Percentiles rank a stretch among this genome's conserved stretches.
Evolutionary conservation across 441 rosid species (phyloP).

Genomic region (Mallotus japonicus): DNA sequence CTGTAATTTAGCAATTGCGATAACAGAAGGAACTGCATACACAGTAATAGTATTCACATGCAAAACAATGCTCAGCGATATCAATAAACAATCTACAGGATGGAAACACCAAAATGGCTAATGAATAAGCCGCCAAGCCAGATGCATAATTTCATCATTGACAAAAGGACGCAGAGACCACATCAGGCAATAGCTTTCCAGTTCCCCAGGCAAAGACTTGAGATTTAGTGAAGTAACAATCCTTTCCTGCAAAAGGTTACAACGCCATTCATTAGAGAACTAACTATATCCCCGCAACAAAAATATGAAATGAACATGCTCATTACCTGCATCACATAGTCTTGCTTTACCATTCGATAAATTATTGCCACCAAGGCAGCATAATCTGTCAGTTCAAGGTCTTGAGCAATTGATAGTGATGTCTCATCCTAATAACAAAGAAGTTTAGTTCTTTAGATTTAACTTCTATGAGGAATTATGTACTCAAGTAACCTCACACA

Average conservation of each 20-base stretch:
- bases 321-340: slow-evolving; percentile 74
- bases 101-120: not conserved
- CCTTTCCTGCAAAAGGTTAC: slow-evolving; percentile 49
- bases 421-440: slow-evolving; percentile 35
- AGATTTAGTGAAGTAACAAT: slow-evolving; percentile 59
- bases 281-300: not conserved
- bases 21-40: not conserved
- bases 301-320: not conserved
- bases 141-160: slow-evolving; percentile 53
- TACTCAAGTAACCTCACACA: not conserved
- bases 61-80: not conserved
- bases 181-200: slow-evolving; percentile 68
- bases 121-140: slow-evolving; percentile 56
- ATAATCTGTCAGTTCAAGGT: slow-evolving; percentile 41
- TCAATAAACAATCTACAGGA: not conserved
- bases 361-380: slow-evolving; percentile 53
- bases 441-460: not conserved
- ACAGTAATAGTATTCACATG: not conserved
- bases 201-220: slow-evolving; percentile 51
- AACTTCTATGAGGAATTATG: not conserved
- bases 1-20: not conserved
- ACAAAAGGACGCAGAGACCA: slow-evolving; percentile 82
- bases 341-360: slow-evolving; percentile 71
- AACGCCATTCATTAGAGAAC: not conserved
- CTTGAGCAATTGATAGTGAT: slow-evolving; percentile 23